Conservation (phyloP, 2,329 filamentous ascomycete species). For the Sordariomycetes sp. region DNA sequence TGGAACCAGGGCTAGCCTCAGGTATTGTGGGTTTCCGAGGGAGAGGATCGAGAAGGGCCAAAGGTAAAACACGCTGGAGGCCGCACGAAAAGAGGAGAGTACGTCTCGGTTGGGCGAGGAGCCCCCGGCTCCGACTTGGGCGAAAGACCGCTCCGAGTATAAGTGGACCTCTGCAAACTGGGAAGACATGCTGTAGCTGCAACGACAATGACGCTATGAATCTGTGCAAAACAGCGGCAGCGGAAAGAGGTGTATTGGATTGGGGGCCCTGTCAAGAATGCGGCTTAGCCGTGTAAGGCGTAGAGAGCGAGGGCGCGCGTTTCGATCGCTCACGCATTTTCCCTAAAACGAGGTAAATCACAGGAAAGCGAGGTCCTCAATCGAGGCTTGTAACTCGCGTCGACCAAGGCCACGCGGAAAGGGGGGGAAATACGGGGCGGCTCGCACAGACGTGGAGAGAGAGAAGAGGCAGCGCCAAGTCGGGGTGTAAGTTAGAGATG, state of each 20-base stretch:
- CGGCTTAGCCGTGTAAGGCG: not conserved
- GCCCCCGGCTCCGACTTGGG: not conserved
- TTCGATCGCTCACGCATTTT: conserved; percentile 2
- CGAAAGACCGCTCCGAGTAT: not conserved
- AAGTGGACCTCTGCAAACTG: not conserved
- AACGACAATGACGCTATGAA: not conserved
- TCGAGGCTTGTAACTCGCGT: not conserved
- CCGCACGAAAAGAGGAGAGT: not conserved
- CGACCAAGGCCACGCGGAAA: not conserved
- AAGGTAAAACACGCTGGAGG: conserved; percentile 14
- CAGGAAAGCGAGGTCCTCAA: not conserved
- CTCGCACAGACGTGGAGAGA: not conserved
- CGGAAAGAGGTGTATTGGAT: not conserved
- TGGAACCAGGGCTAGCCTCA: conserved; percentile 16
- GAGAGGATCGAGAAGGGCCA: conserved; percentile 11
- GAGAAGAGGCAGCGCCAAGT: not conserved
- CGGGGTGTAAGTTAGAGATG: conserved; percentile 1
- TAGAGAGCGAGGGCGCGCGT: not conserved
- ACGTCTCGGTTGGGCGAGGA: not conserved
- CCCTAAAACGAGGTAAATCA: conserved; percentile 1
- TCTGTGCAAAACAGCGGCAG: not conserved
- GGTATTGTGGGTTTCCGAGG: not conserved
- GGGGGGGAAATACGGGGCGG: not conserved
- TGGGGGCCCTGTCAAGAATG: not conserved
- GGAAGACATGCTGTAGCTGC: not conserved